Conservation (phyloP, 208 protist genomes). For the Trypanosoma scelopori region DNA sequence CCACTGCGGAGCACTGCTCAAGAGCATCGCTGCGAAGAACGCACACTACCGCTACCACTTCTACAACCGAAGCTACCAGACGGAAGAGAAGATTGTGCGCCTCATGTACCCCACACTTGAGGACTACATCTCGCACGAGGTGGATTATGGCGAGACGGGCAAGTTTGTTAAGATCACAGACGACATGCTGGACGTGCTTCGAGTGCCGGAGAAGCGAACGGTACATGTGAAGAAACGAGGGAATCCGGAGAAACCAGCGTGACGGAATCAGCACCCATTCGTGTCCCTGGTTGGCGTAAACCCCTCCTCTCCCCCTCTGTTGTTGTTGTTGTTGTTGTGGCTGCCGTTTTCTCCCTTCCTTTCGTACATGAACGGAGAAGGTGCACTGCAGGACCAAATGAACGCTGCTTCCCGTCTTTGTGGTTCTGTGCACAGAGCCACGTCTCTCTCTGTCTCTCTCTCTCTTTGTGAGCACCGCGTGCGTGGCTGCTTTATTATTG, state of each 20-base stretch:
- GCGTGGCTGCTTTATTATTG: neutral
- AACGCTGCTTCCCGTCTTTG: neutral
- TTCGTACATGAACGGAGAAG: neutral
- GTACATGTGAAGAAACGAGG: slow-evolving; percentile 16
- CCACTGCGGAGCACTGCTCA: slow-evolving; percentile 62
- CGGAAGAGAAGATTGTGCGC: slow-evolving; percentile 68
- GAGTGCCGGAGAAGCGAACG: slow-evolving; percentile 18
- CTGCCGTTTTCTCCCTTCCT: neutral
- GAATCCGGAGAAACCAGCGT: slow-evolving; percentile 4
- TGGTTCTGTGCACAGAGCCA: neutral
- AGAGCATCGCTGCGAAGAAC: slow-evolving; percentile 48
- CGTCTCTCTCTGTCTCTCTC: neutral
- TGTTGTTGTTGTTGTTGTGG: neutral
- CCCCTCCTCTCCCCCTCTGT: too few species aligned
- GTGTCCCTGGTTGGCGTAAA: too few species aligned
- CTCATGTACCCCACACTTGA: slow-evolving; percentile 54
- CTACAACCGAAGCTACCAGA: slow-evolving; percentile 55
- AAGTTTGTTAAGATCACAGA: slow-evolving; percentile 27
- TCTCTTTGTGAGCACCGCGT: neutral
- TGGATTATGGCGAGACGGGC: slow-evolving; percentile 20
- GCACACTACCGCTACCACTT: slow-evolving; percentile 83
- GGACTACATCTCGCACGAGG: slow-evolving; percentile 36
- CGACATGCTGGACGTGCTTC: slow-evolving; percentile 28
- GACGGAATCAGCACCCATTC: too few species aligned
- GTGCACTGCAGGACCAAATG: neutral